Conservation (phyloP, 345 rosid genomes). For the Brassica rapa region DNA sequence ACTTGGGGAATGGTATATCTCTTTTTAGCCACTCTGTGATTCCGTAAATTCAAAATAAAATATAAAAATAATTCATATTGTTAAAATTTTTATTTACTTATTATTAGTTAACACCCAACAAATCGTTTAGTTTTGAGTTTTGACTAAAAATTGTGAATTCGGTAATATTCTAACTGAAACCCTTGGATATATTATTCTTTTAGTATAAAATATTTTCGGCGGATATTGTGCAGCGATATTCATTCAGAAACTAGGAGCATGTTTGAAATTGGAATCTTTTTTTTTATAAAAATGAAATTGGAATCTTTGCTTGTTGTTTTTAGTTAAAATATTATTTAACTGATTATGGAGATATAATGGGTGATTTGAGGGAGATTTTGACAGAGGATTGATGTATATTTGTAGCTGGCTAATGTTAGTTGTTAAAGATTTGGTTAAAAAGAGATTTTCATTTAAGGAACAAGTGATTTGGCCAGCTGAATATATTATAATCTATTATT, state of each 20-base stretch:
- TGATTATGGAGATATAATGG: slow-evolving; percentile 2
- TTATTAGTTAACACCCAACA: not conserved
- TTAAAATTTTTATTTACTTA: no score
- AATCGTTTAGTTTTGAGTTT: not conserved
- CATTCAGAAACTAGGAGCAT: slow-evolving; percentile 16
- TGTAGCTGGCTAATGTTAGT: slow-evolving; percentile 33
- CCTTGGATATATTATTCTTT: slow-evolving; percentile 1
- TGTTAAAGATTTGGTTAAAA: slow-evolving; percentile 38
- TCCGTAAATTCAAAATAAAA: not conserved
- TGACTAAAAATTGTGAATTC: not conserved
- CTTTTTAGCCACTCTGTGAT: not conserved
- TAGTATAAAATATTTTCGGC: slow-evolving; percentile 17
- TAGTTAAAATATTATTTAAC: not conserved
- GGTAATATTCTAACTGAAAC: slow-evolving; percentile 1
- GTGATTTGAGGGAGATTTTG: slow-evolving; percentile 34
- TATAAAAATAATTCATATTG: not conserved
- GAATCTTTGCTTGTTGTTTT: not conserved
- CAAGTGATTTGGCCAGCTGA: slow-evolving; percentile 18
- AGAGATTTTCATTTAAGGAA: not conserved
- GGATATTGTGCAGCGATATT: slow-evolving; percentile 27
- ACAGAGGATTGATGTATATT: slow-evolving; percentile 27
- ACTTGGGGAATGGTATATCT: not conserved
- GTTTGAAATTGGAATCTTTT: slow-evolving; percentile 5
- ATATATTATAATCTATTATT: not conserved
- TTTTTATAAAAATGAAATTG: no score